phyloP scores from a whole-genome alignment of 306 rosid genomes.

The Styphnolobium japonicum region DNA sequence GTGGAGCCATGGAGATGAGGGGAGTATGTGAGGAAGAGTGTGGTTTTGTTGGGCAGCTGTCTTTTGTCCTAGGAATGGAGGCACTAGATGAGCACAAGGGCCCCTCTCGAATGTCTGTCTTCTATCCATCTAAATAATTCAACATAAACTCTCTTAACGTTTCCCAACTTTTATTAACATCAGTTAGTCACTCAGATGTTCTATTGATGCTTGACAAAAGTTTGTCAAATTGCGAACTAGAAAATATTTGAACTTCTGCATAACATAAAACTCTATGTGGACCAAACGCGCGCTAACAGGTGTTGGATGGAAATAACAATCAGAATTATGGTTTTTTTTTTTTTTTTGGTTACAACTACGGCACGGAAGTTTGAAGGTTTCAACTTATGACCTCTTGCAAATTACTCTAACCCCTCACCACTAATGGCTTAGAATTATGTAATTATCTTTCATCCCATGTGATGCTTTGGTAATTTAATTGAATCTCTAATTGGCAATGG shows the following conservation, averaged over 20 bases:
- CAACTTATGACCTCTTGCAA: no score
- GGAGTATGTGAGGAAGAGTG: constrained; percentile 6
- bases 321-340: background rate
- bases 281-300: background rate
- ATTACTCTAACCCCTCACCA: no score
- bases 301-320: background rate
- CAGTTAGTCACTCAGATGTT: background rate
- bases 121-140: constrained; percentile 38
- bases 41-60: constrained; percentile 48
- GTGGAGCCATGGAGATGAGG: constrained; percentile 32
- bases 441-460: background rate
- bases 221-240: background rate
- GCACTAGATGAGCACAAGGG: constrained; percentile 50
- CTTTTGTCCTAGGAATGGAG: constrained; percentile 29
- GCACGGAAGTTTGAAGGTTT: no score
- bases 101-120: constrained; percentile 52
- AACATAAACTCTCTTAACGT: background rate
- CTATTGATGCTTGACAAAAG: constrained; percentile 13
- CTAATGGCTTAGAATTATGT: no score
- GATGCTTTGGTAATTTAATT: background rate
- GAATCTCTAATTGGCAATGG: background rate
- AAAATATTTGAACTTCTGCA: background rate
- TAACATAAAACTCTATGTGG: background rate
- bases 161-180: background rate
- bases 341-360: no score